phyloP scores from a whole-genome alignment of 2,329 filamentous ascomycete genomes.

The Cladophialophora immunda region DNA sequence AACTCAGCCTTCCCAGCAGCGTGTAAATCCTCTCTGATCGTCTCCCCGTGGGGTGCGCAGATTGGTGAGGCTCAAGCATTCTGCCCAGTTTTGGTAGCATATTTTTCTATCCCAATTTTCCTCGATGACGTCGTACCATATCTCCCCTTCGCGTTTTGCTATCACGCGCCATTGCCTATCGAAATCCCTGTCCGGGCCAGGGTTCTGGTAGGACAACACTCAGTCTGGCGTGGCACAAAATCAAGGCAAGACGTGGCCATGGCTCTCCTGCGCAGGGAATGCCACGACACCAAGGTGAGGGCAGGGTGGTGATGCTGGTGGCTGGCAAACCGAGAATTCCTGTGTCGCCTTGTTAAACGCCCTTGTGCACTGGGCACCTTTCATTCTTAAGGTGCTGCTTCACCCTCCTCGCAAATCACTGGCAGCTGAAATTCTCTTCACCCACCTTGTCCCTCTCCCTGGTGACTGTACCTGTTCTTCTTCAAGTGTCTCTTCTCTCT shows the following conservation, averaged over 20 bases:
- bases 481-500: slow-evolving; percentile 6
- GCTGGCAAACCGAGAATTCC: slow-evolving; percentile 6
- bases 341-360: slow-evolving; percentile 5
- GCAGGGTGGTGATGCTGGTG: slow-evolving; percentile 10
- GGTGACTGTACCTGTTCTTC: not conserved
- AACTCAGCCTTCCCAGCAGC: not conserved
- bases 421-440: not conserved
- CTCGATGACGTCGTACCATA: slow-evolving; percentile 28
- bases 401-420: not conserved
- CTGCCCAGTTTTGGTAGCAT: slow-evolving; percentile 27
- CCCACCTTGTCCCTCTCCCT: not conserved
- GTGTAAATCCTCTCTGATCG: not conserved
- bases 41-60: not conserved
- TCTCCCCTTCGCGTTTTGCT: slow-evolving; percentile 16
- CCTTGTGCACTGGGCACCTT: not conserved
- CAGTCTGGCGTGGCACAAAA: slow-evolving; percentile 12
- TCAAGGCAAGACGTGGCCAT: slow-evolving; percentile 15
- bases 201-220: not conserved
- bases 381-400: not conserved
- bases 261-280: slow-evolving; percentile 8
- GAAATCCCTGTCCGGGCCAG: slow-evolving; percentile 9
- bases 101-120: slow-evolving; percentile 8
- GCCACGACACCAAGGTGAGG: not conserved
- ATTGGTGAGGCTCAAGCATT: slow-evolving; percentile 6
- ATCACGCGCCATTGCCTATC: slow-evolving; percentile 11